A percentile compares a stretch with the other conserved stretches of the same genome.
Evolutionary conservation across 352 stramenopile species (phyloP).

Genomic region (Pythium insidiosum): DNA sequence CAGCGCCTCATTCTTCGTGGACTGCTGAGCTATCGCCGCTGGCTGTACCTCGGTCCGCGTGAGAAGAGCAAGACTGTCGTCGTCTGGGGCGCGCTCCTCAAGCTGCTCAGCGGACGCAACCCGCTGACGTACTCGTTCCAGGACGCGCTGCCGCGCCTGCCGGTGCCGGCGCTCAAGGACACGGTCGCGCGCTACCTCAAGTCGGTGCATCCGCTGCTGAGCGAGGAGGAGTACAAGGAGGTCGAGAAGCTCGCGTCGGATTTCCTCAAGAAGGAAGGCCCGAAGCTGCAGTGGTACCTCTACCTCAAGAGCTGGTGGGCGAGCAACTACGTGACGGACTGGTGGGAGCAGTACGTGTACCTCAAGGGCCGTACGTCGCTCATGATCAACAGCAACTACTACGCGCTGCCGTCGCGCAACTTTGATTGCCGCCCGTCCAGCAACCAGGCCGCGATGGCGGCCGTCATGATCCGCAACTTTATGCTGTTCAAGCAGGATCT

Average conservation of each 20-base stretch:
- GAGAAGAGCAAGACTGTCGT: conserved; percentile 64
- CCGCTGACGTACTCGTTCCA: conserved; percentile 90
- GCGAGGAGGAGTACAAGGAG: conserved; percentile 80
- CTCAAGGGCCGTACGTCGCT: conserved; percentile 81
- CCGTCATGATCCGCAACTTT: conserved; percentile 65
- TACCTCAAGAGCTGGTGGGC: conserved; percentile 88
- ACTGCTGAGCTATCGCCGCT: conserved; percentile 83
- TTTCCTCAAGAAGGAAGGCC: conserved; percentile 83
- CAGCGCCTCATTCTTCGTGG: conserved; percentile 78
- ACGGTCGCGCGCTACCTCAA: conserved; percentile 89
- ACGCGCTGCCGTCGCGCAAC: conserved; percentile 65
- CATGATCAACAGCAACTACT: conserved; percentile 92
- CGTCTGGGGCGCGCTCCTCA: conserved; percentile 70
- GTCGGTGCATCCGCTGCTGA: conserved; percentile 88
- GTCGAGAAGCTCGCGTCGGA: conserved; percentile 79
- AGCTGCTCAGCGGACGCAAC: conserved; percentile 72
- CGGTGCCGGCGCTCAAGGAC: conserved; percentile 90
- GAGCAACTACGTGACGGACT: conserved; percentile 87
- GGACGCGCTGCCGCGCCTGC: conserved; percentile 85
- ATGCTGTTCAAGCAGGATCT: conserved; percentile 85
- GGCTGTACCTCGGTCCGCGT: conserved; percentile 71
- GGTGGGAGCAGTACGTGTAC: conserved; percentile 89
- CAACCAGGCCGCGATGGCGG: conserved; percentile 57
- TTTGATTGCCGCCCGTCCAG: conserved; percentile 50
- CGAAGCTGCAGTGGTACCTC: conserved; percentile 87